Conservation (phyloP, 805 yeast species). For the Spencermartinsiella europaea region DNA sequence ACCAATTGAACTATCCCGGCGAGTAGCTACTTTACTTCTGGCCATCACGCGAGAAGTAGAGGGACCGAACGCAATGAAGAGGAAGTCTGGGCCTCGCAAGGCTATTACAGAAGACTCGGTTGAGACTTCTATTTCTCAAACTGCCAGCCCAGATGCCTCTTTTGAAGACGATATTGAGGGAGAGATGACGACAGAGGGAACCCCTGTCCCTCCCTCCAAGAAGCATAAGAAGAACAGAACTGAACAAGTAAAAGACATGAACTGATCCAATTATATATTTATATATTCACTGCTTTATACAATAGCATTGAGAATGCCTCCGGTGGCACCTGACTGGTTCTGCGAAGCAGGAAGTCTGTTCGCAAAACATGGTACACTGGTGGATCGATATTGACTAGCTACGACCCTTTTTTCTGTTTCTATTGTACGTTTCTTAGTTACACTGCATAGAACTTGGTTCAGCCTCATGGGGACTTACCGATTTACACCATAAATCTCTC, state of each 20-base stretch:
- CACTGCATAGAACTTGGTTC: too few species aligned
- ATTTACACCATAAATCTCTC: too few species aligned
- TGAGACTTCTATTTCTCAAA: conserved; percentile 8
- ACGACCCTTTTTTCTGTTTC: too few species aligned
- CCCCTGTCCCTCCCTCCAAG: conserved; percentile 11
- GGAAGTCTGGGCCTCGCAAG: conserved; percentile 24
- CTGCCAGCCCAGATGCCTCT: conserved; percentile 18
- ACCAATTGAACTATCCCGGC: conserved; percentile 69
- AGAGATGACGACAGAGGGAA: conserved; percentile 2
- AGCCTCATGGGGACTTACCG: too few species aligned
- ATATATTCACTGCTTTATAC: too few species aligned
- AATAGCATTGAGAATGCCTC: too few species aligned
- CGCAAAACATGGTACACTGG: too few species aligned
- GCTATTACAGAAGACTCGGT: conserved; percentile 2
- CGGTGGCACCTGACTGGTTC: too few species aligned
- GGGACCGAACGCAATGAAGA: conserved; percentile 30
- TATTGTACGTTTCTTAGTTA: too few species aligned
- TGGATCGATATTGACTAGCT: too few species aligned
- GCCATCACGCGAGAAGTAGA: conserved; percentile 70
- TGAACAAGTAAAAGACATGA: conserved; percentile 12
- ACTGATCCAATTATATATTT: too few species aligned
- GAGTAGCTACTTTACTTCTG: conserved; percentile 73
- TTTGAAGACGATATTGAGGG: conserved; percentile 14
- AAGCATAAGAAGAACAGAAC: conserved; percentile 13
- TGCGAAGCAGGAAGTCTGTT: too few species aligned